Base-by-base conservation (phyloP, 805 yeast genomes). In the Hanseniaspora meyeri region DNA sequence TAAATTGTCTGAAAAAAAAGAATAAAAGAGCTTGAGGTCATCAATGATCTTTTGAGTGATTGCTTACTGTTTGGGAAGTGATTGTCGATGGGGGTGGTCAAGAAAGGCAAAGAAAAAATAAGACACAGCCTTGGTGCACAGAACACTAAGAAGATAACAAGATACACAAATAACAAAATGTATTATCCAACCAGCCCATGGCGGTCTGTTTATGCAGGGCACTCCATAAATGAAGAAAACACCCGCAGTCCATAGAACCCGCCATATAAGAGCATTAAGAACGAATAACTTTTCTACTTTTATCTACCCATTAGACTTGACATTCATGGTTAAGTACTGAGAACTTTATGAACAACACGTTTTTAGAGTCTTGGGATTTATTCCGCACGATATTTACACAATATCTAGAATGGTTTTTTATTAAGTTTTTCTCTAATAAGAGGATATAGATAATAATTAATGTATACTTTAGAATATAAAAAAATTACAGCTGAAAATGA, bases 291-390 rank as follows among this genome's bases (percentile, higher is more conserved):
- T 53, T 57, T 57, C 56, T 57, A 64, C 66, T 61, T 74, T 70
- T 59, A 63, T 81, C 85, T 81, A 81, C 74, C 85, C 85, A 74
- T 73, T 68, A 77, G 79, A 80, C 85, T 76, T 76, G 86, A 81
- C 85, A 80, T 75, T 77, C 66, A 67, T 65, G 68, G 68, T 67
- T 64, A 72, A 70, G 70, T 69, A 64, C 68, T 60, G 59, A 63
- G 60, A 53, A 59, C 62, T 65, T 66, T 64, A 62, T 64, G 79
- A 78, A 84, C 85, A 81, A 81, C 87, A 81, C 87, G 87, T 82
- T 70, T 53, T 70, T 75, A 75, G 65, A 77, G 82, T 79, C 81
- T 79, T 77, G 82, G 86, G 57, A 53, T 39, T 16, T 53, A 78
- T 79, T 79, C 83, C 86, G 83, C 86, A 82, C 86, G 78, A 56